Base-by-base conservation (phyloP, 106 monocot species). In the Phalaenopsis aphrodite region DNA sequence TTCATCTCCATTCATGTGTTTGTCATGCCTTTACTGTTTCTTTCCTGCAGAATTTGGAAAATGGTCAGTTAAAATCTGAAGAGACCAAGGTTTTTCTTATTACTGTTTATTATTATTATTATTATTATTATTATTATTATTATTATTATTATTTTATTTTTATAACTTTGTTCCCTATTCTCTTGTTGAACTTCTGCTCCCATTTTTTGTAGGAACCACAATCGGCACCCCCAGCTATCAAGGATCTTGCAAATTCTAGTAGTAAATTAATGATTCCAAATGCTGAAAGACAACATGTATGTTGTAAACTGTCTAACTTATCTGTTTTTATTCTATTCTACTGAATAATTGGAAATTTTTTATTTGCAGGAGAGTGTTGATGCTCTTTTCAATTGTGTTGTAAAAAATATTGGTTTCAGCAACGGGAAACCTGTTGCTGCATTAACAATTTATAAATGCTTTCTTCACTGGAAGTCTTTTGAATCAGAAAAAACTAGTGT, bases 391-490 rank as follows among this genome's bases (percentile, higher is more conserved):
- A 85, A 83, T 84, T 98, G 90, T 83, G 88, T 92, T n/a, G 80
- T 78, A 56, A 84, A 84, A 80, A 94, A 92, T 76, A 82, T 91
- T 89, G 98, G 94, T 38, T 87, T 92, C 58, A 89, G 84, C 78
- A 77, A 92, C 69, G 94, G 88, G 76, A 98, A 98, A 68, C 94
- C 98, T 55, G 87, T 92, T 56, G 94, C 94, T 77, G 94, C 92
- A 86, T 81, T 98, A 79, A 92, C 92, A 16, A 92, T 98, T 71
- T 98, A 98, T 77, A 98, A 90, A 84, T 94, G 90, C 75, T 88
- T 98, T 89, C 89, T 98, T 82, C 90, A 92, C 79, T 98, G 98
- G 98, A 98, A 94, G 64, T 94, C 89, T 47, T 98, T 98, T 84
- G 98, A 98, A 87, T 83, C 94, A 55, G 98, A 98, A 75, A 94